phyloP scores from a whole-genome alignment of 208 protist genomes.

The Wallacemonas sp. region DNA sequence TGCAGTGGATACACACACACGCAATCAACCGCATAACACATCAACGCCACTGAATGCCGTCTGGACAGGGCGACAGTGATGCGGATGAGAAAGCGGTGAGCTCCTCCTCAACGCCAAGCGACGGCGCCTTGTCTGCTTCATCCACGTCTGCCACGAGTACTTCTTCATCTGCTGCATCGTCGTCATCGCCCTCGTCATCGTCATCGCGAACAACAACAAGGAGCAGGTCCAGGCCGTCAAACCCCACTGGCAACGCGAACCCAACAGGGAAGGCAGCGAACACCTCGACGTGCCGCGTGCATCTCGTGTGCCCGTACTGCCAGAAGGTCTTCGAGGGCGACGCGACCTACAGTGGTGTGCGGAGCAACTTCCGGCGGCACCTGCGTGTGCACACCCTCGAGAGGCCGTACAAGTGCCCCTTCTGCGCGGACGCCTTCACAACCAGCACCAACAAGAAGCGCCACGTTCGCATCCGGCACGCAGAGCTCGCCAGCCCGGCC shows the following conservation, averaged over 20 bases:
- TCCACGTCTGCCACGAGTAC: too few relatives aligned
- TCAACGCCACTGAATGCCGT: too few relatives aligned
- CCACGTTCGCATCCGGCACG: slow-evolving; percentile 48
- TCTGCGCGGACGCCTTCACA: slow-evolving; percentile 62
- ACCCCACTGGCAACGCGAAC: too few relatives aligned
- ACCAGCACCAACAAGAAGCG: slow-evolving; percentile 59
- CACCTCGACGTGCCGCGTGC: slow-evolving; percentile 6
- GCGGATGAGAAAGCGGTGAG: too few relatives aligned
- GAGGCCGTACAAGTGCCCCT: slow-evolving; percentile 62
- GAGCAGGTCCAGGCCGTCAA: too few relatives aligned
- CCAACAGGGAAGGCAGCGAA: not conserved
- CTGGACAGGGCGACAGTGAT: too few relatives aligned
- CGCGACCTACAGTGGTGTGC: slow-evolving; percentile 51
- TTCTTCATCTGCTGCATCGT: too few relatives aligned
- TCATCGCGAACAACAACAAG: too few relatives aligned
- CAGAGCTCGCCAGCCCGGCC: slow-evolving; percentile 23
- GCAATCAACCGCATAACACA: not conserved
- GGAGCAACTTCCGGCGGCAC: slow-evolving; percentile 80
- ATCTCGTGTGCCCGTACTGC: slow-evolving; percentile 62
- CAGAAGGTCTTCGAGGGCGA: slow-evolving; percentile 52
- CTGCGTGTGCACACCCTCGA: slow-evolving; percentile 68
- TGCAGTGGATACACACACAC: not conserved
- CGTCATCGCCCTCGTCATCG: too few relatives aligned
- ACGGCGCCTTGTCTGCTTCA: too few relatives aligned
- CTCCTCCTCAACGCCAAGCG: too few relatives aligned